These are phyloP conservation scores for Platanthera zijinensis DNA, from an alignment of 106 monocot species.

Conservation along the genomic window DNA sequence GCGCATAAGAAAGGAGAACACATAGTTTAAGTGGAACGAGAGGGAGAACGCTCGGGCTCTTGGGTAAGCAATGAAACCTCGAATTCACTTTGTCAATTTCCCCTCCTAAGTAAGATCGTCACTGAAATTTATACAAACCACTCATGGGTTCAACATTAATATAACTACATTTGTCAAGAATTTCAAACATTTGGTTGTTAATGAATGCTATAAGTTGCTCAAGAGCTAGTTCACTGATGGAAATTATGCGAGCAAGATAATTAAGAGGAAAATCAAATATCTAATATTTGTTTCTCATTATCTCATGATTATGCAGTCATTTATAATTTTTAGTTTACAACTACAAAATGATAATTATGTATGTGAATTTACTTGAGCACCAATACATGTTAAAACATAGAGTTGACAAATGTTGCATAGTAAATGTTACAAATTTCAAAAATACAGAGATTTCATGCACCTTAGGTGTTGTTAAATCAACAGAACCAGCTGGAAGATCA, in stretches of 20 bases:
- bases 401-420: neutral
- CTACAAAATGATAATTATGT: neutral
- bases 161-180: neutral
- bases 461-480: slow-evolving; percentile 23
- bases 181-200: neutral
- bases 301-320: neutral
- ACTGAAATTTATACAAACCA: too few relatives aligned
- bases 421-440: neutral
- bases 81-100: too few relatives aligned
- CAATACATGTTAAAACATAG: neutral
- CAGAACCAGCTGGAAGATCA: slow-evolving; percentile 20
- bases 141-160: neutral
- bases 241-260: neutral
- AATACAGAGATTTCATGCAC: slow-evolving; percentile 10
- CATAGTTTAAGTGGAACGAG: too few relatives aligned
- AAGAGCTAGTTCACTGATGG: neutral
- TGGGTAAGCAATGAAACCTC: too few relatives aligned
- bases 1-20: too few relatives aligned
- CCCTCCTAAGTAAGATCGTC: too few relatives aligned
- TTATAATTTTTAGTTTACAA: neutral
- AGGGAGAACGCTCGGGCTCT: too few relatives aligned
- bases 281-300: neutral
- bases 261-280: neutral
- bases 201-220: neutral
- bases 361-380: neutral